These are phyloP conservation scores for Phytophthora meadii DNA, from an alignment of 352 stramenopile species.

Conservation along the genomic window DNA sequence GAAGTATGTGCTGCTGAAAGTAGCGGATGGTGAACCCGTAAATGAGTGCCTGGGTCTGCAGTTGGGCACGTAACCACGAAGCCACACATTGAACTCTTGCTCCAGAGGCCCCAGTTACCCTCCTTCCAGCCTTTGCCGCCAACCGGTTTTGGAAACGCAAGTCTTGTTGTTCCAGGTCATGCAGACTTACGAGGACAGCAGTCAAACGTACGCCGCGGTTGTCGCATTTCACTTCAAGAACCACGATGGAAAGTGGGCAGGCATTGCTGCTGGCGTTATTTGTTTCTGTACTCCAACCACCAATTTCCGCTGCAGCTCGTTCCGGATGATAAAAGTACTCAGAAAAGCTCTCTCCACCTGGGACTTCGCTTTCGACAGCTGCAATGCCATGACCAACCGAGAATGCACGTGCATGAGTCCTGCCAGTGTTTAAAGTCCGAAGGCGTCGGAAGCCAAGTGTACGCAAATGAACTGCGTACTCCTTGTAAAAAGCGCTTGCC, in stretches of 20 bases:
- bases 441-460: constrained; percentile 75
- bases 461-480: constrained; percentile 68
- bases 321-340: constrained; percentile 76
- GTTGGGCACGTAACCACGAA: constrained; percentile 52
- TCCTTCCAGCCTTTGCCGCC: constrained; percentile 20
- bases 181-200: constrained; percentile 67
- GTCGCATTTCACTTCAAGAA: constrained; percentile 81
- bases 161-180: constrained; percentile 70
- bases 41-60: constrained; percentile 69
- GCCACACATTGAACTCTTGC: constrained; percentile 55
- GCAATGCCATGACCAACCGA: constrained; percentile 15
- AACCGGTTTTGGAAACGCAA: constrained; percentile 60
- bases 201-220: constrained; percentile 68
- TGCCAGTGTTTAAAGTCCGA: constrained; percentile 38
- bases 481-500: constrained; percentile 71
- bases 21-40: constrained; percentile 83
- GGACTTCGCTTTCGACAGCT: constrained; percentile 34
- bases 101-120: constrained; percentile 31
- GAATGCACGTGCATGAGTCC: constrained; percentile 32
- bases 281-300: constrained; percentile 21
- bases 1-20: constrained; percentile 72
- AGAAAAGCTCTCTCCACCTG: constrained; percentile 59
- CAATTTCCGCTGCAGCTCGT: constrained; percentile 40
- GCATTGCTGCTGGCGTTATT: constrained; percentile 8
- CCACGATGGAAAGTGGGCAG: constrained; percentile 42